Base-by-base conservation (phyloP, 768 basidiomycete genomes). In the Xerocomellus chrysenteron region DNA sequence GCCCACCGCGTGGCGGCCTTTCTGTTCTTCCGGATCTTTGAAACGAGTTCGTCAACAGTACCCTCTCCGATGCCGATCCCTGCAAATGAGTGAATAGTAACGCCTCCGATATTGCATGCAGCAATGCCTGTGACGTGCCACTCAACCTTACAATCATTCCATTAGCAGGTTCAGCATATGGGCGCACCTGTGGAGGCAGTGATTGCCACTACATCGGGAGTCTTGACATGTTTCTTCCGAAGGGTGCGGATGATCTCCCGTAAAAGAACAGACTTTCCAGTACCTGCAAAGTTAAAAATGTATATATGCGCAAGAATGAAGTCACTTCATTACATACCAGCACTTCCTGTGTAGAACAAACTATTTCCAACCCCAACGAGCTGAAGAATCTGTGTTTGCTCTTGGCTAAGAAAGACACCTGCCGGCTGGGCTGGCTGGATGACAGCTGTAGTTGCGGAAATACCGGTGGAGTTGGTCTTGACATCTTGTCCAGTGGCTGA, bases 271-370 rank as follows among this genome's bases (percentile, higher is more conserved):
- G 95, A 98, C 74, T 98, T 98, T 46, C 96, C 96, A 13, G 96
- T 97, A 59, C 96, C 96, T 97, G 48, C 1, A 46, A 8, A 32
- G 9, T 50, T 4, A 26, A 46, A n/a, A 21, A n/a, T 54, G 56
- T 36, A 56, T 58, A 56, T 65, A 64, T 66, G 63, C 55, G 44
- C 33, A 54, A 37, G 54, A 41, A 57, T 53, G 17, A 59, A 54
- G 43, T 47, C 17, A 41, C 16, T 37, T 35, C 42, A 46, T 46
- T 32, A 73, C 86, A 60, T 60, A 97, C 95, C 96, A 56, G 97
- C 97, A 76, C 91, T 93, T 28, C 97, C 97, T 2, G 96, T 99
- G 71, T 98, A 99, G 67, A 99, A 99, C 32, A 98, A 66, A 64
- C 86, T 96, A 45, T 85, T 71, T 3, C 84, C 85, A 13, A 82